Percentiles rank a stretch among this genome's conserved stretches.
phyloP scores from a whole-genome alignment of 1,284 basidiomycete genomes.

The Coriolopsis trogii region DNA sequence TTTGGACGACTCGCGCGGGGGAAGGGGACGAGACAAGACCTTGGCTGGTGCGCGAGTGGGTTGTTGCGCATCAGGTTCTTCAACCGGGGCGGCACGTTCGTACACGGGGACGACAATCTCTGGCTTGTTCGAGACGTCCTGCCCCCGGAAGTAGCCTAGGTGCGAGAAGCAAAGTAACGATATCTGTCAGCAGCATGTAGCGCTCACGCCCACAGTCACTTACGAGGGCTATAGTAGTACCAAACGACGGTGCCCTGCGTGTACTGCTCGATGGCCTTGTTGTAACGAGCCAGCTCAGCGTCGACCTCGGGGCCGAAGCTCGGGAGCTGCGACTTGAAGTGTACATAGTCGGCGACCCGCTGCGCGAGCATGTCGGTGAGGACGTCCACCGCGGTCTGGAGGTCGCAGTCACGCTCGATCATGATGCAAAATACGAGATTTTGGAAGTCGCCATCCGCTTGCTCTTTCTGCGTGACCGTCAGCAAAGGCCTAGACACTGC shows the following conservation, averaged over 20 bases:
- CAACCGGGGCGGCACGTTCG: slow-evolving; percentile 8
- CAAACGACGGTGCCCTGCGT: slow-evolving; percentile 51
- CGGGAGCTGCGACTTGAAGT: slow-evolving; percentile 41
- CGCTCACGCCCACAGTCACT: not conserved
- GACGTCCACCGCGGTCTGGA: slow-evolving; percentile 46
- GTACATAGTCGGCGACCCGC: slow-evolving; percentile 44
- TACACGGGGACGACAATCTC: slow-evolving; percentile 27
- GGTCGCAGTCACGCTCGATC: slow-evolving; percentile 43
- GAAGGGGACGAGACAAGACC: not conserved
- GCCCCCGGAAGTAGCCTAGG: slow-evolving; percentile 27
- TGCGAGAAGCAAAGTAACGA: not conserved
- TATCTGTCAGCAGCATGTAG: not conserved
- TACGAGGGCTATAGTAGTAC: slow-evolving; percentile 47
- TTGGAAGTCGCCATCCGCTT: slow-evolving; percentile 52
- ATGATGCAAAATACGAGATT: slow-evolving; percentile 53
- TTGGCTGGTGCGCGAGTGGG: not conserved
- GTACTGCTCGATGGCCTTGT: slow-evolving; percentile 47
- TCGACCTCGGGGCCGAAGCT: slow-evolving; percentile 47
- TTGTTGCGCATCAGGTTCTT: not conserved
- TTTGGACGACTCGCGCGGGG: not conserved
- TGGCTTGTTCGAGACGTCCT: slow-evolving; percentile 23
- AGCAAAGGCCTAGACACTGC: slow-evolving; percentile 7
- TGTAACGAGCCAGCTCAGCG: slow-evolving; percentile 40
- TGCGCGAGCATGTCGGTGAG: slow-evolving; percentile 45
- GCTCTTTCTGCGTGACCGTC: slow-evolving; percentile 44